Percentiles rank a stretch among this genome's conserved stretches.
phyloP scores from a whole-genome alignment of 225 moss, liverwort and hornwort species.

The Marchantia paleacea region DNA sequence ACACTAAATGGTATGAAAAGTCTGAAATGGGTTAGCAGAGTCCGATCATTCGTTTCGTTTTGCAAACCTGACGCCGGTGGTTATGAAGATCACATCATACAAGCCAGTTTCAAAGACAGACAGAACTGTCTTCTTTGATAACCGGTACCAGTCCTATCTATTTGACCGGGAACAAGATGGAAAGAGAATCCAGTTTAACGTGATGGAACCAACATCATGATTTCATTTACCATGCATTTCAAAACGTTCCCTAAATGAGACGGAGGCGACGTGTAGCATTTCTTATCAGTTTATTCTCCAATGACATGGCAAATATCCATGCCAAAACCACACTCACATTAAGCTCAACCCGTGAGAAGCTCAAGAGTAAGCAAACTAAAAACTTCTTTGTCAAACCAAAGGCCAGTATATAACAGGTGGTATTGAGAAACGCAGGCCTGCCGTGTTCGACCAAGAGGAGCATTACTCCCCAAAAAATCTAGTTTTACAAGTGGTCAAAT shows the following conservation, averaged over 20 bases:
- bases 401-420: constrained; percentile 29
- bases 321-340: constrained; percentile 23
- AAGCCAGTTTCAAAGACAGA: not conserved
- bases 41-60: not conserved
- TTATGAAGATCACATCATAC: not conserved
- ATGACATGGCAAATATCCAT: constrained; percentile 18
- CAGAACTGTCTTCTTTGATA: not conserved
- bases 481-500: constrained; percentile 48
- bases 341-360: constrained; percentile 15
- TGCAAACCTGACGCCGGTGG: not conserved
- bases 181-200: not conserved
- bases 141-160: not conserved
- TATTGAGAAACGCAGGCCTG: constrained; percentile 30
- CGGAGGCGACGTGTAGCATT: not conserved
- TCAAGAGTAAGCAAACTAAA: constrained; percentile 21
- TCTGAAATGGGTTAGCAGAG: not conserved
- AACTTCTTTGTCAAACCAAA: constrained; percentile 23
- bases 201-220: not conserved
- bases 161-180: not conserved
- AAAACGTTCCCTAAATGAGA: not conserved
- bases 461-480: constrained; percentile 46
- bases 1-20: not conserved
- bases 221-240: not conserved
- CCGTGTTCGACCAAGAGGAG: constrained; percentile 44
- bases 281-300: constrained; percentile 13